phyloP scores from a whole-genome alignment of 1,139 yeast species.

The Kodamaea alishanica region DNA sequence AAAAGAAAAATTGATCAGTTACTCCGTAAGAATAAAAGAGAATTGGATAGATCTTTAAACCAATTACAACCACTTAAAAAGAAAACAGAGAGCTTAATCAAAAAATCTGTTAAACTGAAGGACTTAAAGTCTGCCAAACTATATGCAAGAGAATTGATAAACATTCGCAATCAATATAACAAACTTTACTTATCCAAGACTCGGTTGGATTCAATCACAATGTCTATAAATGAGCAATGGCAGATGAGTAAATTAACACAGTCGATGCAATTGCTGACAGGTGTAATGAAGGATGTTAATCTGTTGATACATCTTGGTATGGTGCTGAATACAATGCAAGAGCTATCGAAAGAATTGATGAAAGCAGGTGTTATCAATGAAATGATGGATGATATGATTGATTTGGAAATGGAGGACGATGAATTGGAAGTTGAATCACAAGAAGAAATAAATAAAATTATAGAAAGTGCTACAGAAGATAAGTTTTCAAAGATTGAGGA shows the following conservation, averaged over 20 bases:
- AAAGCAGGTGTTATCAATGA: slow-evolving; percentile 92
- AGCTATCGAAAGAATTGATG: slow-evolving; percentile 80
- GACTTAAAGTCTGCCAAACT: slow-evolving; percentile 72
- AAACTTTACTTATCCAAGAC: slow-evolving; percentile 80
- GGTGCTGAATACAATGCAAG: slow-evolving; percentile 79
- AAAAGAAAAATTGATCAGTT: slow-evolving; percentile 79
- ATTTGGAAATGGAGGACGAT: slow-evolving; percentile 57
- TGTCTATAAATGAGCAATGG: slow-evolving; percentile 92
- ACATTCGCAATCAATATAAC: slow-evolving; percentile 68
- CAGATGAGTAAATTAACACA: slow-evolving; percentile 80
- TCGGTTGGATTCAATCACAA: slow-evolving; percentile 75
- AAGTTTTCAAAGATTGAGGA: slow-evolving; percentile 41
- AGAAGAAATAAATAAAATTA: slow-evolving; percentile 58
- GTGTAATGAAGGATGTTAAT: slow-evolving; percentile 86
- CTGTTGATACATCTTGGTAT: slow-evolving; percentile 75
- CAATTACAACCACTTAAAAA: slow-evolving; percentile 63
- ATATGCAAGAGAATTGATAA: slow-evolving; percentile 79
- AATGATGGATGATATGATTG: slow-evolving; percentile 91
- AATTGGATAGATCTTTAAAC: slow-evolving; percentile 68
- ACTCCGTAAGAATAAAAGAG: slow-evolving; percentile 80
- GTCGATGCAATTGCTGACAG: slow-evolving; percentile 74
- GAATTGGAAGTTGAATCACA: slow-evolving; percentile 69
- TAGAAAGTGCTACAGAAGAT: slow-evolving; percentile 42
- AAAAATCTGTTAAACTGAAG: slow-evolving; percentile 70
- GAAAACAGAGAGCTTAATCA: slow-evolving; percentile 75